A percentile compares a stretch with the other conserved stretches of the same genome.
phyloP scores from a whole-genome alignment of 768 basidiomycete genomes.

The Mycena epipterygia region DNA sequence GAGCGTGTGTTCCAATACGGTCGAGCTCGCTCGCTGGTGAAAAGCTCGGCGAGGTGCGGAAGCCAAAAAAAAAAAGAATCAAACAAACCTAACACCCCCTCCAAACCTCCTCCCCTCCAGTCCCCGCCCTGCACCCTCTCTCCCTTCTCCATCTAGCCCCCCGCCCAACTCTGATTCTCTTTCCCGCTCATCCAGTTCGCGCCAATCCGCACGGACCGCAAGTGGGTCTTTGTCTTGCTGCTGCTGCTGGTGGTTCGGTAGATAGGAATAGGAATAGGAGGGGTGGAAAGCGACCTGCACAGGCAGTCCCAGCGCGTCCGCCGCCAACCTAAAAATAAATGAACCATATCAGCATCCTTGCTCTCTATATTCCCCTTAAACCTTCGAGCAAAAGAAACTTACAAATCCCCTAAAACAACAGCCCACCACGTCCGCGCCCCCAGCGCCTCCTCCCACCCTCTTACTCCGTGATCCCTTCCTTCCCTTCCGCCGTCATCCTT shows the following conservation, averaged over 20 bases:
- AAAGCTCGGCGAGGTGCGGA: background rate
- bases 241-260: background rate
- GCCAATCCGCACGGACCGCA: too few species aligned
- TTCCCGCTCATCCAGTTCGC: background rate
- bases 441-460: too few species aligned
- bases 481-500: background rate
- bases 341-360: background rate
- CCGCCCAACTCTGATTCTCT: conserved; percentile 16
- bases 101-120: conserved; percentile 25
- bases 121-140: background rate
- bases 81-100: conserved; percentile 14
- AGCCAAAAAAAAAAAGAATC: background rate
- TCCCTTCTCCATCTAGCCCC: background rate
- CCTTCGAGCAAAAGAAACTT: conserved; percentile 52
- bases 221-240: background rate
- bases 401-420: conserved; percentile 83
- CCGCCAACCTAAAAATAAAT: conserved; percentile 68
- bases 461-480: too few species aligned
- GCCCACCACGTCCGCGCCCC: conserved; percentile 84
- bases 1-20: too few species aligned
- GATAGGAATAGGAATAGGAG: background rate
- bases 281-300: conserved; percentile 7
- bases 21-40: too few species aligned
- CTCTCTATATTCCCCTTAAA: conserved; percentile 4
- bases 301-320: conserved; percentile 61